Percentiles rank a stretch among this genome's conserved stretches.
Conservation (phyloP, 176 grass and related monocot genomes). For the Aegilops sharonensis region DNA sequence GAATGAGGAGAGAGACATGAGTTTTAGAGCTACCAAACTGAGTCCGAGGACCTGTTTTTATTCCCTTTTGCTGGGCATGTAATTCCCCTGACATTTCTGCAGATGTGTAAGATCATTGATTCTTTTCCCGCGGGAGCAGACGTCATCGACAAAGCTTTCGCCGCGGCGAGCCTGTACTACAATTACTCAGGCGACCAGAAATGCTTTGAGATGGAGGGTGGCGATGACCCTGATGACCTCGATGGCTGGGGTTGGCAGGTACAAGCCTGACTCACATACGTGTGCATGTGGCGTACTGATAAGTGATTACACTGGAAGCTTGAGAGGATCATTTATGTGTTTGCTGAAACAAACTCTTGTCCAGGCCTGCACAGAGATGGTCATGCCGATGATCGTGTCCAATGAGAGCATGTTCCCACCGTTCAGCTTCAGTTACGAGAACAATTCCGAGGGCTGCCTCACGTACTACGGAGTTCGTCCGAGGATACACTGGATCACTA, state of each 20-base stretch:
- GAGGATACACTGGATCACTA: slow-evolving; percentile 82
- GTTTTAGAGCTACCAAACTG: not conserved
- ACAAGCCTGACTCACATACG: not conserved
- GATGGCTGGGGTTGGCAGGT: slow-evolving; percentile 95
- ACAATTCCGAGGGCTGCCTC: slow-evolving; percentile 40
- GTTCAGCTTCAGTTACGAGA: slow-evolving; percentile 51
- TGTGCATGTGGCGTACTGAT: not conserved
- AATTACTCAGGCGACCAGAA: slow-evolving; percentile 69
- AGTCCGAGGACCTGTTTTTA: not conserved
- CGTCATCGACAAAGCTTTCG: slow-evolving; percentile 56
- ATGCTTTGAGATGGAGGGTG: slow-evolving; percentile 65
- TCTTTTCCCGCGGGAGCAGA: slow-evolving; percentile 41
- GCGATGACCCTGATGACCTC: slow-evolving; percentile 79
- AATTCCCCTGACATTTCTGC: slow-evolving; percentile 3
- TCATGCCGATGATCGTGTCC: slow-evolving; percentile 75
- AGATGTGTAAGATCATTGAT: slow-evolving; percentile 92
- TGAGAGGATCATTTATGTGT: not conserved
- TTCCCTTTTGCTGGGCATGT: not conserved
- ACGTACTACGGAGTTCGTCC: slow-evolving; percentile 45
- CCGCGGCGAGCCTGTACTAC: slow-evolving; percentile 83
- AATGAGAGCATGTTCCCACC: slow-evolving; percentile 85
- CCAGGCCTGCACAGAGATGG: slow-evolving; percentile 96
- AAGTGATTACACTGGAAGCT: not conserved
- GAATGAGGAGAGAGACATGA: not conserved
- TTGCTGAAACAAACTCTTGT: slow-evolving; percentile 11